These are phyloP conservation scores for Aspergillus persii DNA, from an alignment of 2,329 filamentous ascomycete genomes.

Conservation along the genomic window DNA sequence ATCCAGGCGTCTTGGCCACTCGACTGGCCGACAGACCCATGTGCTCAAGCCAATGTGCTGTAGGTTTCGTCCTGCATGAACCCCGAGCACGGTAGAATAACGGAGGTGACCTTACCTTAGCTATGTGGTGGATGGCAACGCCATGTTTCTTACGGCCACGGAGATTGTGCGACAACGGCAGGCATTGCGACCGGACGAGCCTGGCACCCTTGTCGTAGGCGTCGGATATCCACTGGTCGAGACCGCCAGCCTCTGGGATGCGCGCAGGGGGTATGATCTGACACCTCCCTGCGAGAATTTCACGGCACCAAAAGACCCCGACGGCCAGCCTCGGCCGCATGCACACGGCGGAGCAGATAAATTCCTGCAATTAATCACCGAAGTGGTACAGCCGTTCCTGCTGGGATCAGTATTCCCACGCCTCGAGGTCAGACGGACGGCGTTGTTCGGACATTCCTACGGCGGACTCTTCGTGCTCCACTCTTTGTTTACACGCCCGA, in stretches of 20 bases:
- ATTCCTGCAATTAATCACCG: slow-evolving; percentile 46
- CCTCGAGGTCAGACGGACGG: slow-evolving; percentile 38
- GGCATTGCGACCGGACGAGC: slow-evolving; percentile 10
- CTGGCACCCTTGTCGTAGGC: slow-evolving; percentile 24
- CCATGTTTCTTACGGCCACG: slow-evolving; percentile 26
- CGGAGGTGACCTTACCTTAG: slow-evolving; percentile 5
- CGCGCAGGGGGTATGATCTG: slow-evolving; percentile 18
- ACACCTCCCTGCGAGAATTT: slow-evolving; percentile 22
- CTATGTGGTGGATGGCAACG: slow-evolving; percentile 30
- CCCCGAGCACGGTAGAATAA: not conserved
- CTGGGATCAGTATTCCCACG: slow-evolving; percentile 29
- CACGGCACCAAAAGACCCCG: slow-evolving; percentile 22
- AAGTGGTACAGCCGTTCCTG: slow-evolving; percentile 35
- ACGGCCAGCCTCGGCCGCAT: slow-evolving; percentile 17
- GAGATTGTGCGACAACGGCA: slow-evolving; percentile 22
- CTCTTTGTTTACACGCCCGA: slow-evolving; percentile 41
- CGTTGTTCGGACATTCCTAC: slow-evolving; percentile 51
- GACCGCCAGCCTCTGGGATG: slow-evolving; percentile 16
- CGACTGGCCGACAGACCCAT: slow-evolving; percentile 13
- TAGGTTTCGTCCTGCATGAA: slow-evolving; percentile 7
- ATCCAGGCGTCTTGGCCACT: slow-evolving; percentile 28
- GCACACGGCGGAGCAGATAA: slow-evolving; percentile 45
- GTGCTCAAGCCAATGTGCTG: slow-evolving; percentile 16
- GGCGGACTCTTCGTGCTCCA: slow-evolving; percentile 51
- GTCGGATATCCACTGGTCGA: slow-evolving; percentile 24